phyloP scores from a whole-genome alignment of 805 yeast genomes.

The Dipodascopsis tothii region DNA sequence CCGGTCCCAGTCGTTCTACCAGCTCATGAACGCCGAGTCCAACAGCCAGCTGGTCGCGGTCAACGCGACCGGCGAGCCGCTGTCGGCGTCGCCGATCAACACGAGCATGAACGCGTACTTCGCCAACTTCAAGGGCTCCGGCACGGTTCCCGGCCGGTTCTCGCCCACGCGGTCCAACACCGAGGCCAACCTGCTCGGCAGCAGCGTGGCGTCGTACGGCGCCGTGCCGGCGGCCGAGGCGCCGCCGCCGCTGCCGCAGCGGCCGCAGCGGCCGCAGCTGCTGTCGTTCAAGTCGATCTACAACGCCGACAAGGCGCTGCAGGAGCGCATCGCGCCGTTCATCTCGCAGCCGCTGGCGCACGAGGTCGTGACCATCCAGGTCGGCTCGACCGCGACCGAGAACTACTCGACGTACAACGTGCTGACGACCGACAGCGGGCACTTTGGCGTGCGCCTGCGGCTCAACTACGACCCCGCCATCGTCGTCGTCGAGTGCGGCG shows the following conservation, averaged over 20 bases:
- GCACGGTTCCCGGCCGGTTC: not conserved
- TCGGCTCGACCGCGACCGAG: conserved; percentile 44
- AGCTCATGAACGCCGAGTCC: conserved; percentile 4
- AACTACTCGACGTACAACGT: conserved; percentile 32
- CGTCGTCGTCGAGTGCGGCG: conserved; percentile 32
- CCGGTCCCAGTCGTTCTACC: conserved; percentile 13
- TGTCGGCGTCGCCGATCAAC: conserved; percentile 11
- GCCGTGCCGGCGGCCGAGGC: not conserved
- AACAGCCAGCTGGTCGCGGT: conserved; percentile 20
- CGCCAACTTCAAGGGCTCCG: conserved; percentile 4
- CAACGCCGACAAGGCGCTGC: conserved; percentile 43
- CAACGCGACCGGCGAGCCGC: conserved; percentile 17
- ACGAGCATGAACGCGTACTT: conserved; percentile 11
- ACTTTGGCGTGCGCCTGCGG: conserved; percentile 47
- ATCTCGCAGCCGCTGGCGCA: conserved; percentile 59
- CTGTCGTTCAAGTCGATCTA: conserved; percentile 19
- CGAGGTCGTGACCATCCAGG: conserved; percentile 45
- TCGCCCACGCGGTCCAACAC: not conserved
- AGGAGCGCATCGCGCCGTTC: conserved; percentile 61
- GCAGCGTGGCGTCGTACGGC: not conserved
- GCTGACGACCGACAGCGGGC: conserved; percentile 60
- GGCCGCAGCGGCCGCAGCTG: conserved; percentile 12
- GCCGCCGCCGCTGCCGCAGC: conserved; percentile 21
- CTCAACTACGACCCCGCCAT: conserved; percentile 57
- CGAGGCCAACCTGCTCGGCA: not conserved